Percentiles rank a stretch among this genome's conserved stretches.
phyloP scores from a whole-genome alignment of 2,329 filamentous ascomycete genomes.

The Chrysoporthe cubensis region DNA sequence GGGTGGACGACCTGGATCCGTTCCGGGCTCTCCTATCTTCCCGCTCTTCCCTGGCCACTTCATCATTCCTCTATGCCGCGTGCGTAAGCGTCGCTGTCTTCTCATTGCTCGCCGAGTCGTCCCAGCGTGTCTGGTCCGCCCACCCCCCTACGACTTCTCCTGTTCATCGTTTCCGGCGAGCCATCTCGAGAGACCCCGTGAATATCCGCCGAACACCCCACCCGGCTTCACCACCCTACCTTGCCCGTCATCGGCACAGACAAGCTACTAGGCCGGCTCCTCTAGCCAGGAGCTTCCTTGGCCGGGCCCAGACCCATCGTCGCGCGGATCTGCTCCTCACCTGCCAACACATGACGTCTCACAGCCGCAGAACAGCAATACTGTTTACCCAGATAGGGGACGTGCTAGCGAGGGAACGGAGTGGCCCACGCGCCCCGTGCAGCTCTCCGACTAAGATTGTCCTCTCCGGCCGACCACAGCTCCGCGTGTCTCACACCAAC shows the following conservation, averaged over 20 bases:
- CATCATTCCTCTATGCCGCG: slow-evolving; percentile 5
- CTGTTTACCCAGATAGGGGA: neutral
- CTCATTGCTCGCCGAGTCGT: neutral
- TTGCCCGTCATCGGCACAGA: neutral
- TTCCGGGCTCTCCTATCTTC: neutral
- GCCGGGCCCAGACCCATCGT: slow-evolving; percentile 1
- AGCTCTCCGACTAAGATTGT: neutral
- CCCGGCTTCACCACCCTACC: slow-evolving; percentile 2
- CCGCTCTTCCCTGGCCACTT: slow-evolving; percentile 4
- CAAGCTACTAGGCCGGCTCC: neutral
- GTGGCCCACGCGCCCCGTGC: neutral
- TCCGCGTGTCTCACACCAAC: neutral
- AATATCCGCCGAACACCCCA: neutral
- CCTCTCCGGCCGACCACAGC: neutral
- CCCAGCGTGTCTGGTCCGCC: neutral
- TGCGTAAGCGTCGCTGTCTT: slow-evolving; percentile 5
- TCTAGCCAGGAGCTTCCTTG: slow-evolving; percentile 1
- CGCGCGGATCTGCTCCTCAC: neutral
- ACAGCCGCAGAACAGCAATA: neutral
- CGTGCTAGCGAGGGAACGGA: neutral
- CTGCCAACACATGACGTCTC: neutral
- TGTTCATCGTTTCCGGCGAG: neutral
- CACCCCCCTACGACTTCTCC: neutral
- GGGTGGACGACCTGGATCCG: neutral
- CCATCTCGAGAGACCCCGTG: neutral